Base-by-base conservation (phyloP, 306 rosid genomes). In the Begonia masoniana region DNA sequence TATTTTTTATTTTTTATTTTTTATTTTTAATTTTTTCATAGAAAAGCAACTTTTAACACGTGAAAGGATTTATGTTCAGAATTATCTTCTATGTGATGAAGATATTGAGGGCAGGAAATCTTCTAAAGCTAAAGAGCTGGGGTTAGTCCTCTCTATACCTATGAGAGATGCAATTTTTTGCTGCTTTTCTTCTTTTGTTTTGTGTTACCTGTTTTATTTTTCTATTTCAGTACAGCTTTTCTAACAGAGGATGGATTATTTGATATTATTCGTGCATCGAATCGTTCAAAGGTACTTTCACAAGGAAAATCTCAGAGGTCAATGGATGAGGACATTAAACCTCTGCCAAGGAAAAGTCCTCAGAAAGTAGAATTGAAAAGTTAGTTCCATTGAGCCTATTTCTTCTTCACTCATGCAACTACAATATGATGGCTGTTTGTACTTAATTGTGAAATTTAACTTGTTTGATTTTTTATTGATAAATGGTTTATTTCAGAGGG, bases 41-140 rank as follows among this genome's bases (percentile, higher is more conserved):
- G 5, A 45, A 45, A 45, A 45, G 7, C 49, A 3, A 67, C 17
- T 23, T 45, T 56, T 47, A 43, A 47, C 59, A 55, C 47, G 41
- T 64, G 47, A 68, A 51, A 57, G 55, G 63, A 47, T 43, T 60
- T 78, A 54, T 68, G 43, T 71, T 56, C 92, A 91, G 99, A 83
- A 67, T 65, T 86, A 78, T 76, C 87, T 91, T 66, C 71, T 91
- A 64, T 86, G 99, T 13, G 96, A 91, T 67, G 99, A 91, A 67
- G 99, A 91, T 72, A 81, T 91, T 62, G 99, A 85, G 64, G 99
- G 99, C 45, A 78, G 82, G 56, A 86, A 91, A 68, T 91, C 96
- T 41, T 62, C 71, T 41, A 86, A 86, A 74, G 99, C 99, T 23
- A 85, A 81, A 74, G 96, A 91, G 71, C 84, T 91, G 57, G 99